A percentile compares a stretch with the other conserved stretches of the same genome.
Evolutionary conservation across 1,284 basidiomycete genomes (phyloP).

Genomic region (Cutaneotrichosporon dermatis): DNA sequence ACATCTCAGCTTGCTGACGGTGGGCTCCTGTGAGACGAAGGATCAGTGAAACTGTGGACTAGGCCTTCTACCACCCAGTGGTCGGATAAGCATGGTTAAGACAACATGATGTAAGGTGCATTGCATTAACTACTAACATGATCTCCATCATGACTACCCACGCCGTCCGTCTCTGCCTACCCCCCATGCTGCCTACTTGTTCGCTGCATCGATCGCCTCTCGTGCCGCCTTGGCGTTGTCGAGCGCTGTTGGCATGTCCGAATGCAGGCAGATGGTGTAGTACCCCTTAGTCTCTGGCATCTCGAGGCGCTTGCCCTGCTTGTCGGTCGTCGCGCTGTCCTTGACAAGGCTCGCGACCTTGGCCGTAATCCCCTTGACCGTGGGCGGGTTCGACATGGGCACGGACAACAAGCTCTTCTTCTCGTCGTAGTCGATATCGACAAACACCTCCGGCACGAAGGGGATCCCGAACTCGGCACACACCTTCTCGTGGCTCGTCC

Average conservation of each 20-base stretch:
- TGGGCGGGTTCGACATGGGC: constrained; percentile 21
- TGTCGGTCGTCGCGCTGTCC: constrained; percentile 47
- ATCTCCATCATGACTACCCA: too few species aligned
- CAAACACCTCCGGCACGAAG: constrained; percentile 40
- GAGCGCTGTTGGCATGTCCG: constrained; percentile 28
- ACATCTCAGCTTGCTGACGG: too few species aligned
- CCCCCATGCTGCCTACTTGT: too few species aligned
- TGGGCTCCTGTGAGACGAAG: too few species aligned
- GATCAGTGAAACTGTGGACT: too few species aligned
- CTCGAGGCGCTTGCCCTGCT: constrained; percentile 14
- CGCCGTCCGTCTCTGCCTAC: too few species aligned
- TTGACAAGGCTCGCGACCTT: constrained; percentile 69
- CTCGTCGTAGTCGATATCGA: constrained; percentile 36
- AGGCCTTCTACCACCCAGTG: too few species aligned
- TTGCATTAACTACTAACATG: too few species aligned
- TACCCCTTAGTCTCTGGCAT: constrained; percentile 6
- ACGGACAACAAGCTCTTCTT: constrained; percentile 26
- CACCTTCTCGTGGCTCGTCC: constrained; percentile 37
- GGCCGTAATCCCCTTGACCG: constrained; percentile 56
- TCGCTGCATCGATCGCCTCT: constrained; percentile 1
- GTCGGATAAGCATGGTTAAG: too few species aligned
- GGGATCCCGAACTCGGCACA: constrained; percentile 35
- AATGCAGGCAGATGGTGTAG: constrained; percentile 47
- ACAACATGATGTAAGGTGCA: too few species aligned
- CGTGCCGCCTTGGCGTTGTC: constrained; percentile 11